Evolutionary conservation across 176 grass and related monocot species (phyloP).

Genomic region (Dendrocalamus sinicus): DNA sequence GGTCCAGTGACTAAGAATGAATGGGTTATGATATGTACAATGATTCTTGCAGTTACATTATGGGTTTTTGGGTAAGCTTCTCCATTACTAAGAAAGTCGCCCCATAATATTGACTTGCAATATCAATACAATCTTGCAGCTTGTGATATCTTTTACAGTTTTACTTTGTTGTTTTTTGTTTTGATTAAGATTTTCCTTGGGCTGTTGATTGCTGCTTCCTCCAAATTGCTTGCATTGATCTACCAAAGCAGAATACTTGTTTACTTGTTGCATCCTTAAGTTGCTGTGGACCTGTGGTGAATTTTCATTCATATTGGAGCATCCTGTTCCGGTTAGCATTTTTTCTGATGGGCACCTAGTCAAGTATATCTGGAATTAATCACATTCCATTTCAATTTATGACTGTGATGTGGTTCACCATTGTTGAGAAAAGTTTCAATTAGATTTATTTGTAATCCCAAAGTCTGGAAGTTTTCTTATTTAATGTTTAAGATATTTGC

Average conservation of each 20-base stretch:
- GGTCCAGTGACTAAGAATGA: constrained; percentile 83
- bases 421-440: background rate
- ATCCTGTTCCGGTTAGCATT: background rate
- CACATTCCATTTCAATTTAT: background rate
- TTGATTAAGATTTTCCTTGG: constrained; percentile 1
- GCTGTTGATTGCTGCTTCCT: background rate
- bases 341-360: constrained; percentile 3
- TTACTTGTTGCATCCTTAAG: background rate
- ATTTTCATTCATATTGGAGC: constrained; percentile 8
- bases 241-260: background rate
- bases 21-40: constrained; percentile 84
- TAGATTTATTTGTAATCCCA: background rate
- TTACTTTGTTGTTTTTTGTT: background rate
- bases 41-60: constrained; percentile 77
- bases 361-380: background rate
- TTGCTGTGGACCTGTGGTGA: background rate
- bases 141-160: background rate
- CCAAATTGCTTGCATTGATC: constrained; percentile 3
- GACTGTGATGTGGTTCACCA: background rate
- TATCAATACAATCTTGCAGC: constrained; percentile 22
- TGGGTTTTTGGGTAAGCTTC: constrained; percentile 81
- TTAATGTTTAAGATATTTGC: constrained; percentile 22
- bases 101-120: background rate
- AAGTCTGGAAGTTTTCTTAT: background rate
- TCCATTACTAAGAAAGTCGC: background rate